Conservation (phyloP, 495 filamentous ascomycete species). For the Aspergillus campestris region DNA sequence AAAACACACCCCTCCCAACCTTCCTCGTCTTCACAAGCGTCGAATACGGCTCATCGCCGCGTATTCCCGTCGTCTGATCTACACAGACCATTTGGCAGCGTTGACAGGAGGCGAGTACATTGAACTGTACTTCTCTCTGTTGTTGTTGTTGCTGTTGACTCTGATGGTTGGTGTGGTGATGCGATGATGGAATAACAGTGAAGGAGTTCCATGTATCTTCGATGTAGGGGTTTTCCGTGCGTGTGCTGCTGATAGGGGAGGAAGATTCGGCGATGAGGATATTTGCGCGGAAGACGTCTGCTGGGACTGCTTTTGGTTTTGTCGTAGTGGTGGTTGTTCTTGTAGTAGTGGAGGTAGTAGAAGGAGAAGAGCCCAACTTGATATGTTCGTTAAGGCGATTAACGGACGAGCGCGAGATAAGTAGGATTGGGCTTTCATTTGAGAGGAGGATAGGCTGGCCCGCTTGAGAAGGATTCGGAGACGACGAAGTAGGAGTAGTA, state of each 20-base stretch:
- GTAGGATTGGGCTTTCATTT: slow-evolving; percentile 87
- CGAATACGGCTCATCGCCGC: slow-evolving; percentile 76
- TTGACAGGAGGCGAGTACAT: slow-evolving; percentile 73
- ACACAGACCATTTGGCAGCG: slow-evolving; percentile 95
- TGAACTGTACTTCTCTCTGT: slow-evolving; percentile 34
- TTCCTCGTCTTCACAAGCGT: slow-evolving; percentile 80
- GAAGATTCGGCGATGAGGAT: slow-evolving; percentile 58
- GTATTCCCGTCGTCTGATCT: slow-evolving; percentile 71
- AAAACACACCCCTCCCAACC: slow-evolving; percentile 72
- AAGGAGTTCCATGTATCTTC: slow-evolving; percentile 42
- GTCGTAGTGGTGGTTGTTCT: slow-evolving; percentile 6
- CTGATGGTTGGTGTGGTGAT: too few relatives aligned
- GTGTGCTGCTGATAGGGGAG: slow-evolving; percentile 14
- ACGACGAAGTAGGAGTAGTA: slow-evolving; percentile 33
- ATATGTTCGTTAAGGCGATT: slow-evolving; percentile 68
- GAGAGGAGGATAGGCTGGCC: slow-evolving; percentile 59
- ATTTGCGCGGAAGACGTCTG: slow-evolving; percentile 77
- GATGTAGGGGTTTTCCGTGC: slow-evolving; percentile 46
- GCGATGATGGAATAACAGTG: too few relatives aligned
- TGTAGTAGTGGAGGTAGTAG: slow-evolving; percentile 6
- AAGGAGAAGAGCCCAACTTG: slow-evolving; percentile 36
- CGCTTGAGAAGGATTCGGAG: slow-evolving; percentile 17
- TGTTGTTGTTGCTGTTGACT: too few relatives aligned
- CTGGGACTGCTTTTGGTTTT: slow-evolving; percentile 45
- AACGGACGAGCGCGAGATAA: slow-evolving; percentile 73